Evolutionary conservation across 768 basidiomycete genomes (phyloP).

Genomic region (Podaxis sp.): DNA sequence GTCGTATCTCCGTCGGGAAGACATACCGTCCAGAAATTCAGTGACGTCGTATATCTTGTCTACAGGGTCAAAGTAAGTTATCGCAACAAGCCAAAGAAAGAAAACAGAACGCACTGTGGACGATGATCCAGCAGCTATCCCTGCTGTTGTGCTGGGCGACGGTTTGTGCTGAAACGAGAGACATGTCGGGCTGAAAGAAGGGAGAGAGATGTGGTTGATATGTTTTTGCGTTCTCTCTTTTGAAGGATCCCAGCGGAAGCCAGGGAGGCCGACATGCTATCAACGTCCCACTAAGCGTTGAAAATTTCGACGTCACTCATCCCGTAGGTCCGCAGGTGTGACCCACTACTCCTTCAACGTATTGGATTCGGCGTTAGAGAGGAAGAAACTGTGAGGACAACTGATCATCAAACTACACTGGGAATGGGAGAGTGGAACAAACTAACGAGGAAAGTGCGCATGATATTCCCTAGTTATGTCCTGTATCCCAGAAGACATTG

Average conservation of each 20-base stretch:
- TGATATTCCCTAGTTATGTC: neutral
- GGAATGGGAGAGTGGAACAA: neutral
- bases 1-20: neutral
- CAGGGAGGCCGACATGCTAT: conserved; percentile 9
- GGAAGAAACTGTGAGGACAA: neutral
- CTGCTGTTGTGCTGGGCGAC: conserved; percentile 32
- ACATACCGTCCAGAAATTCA: conserved; percentile 67
- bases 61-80: conserved; percentile 22
- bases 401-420: neutral
- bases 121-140: conserved; percentile 60
- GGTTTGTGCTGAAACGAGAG: conserved; percentile 10
- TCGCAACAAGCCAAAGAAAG: neutral
- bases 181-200: neutral
- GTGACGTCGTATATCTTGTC: conserved; percentile 80
- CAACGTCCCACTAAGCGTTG: neutral
- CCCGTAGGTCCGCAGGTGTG: conserved; percentile 6
- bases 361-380: conserved; percentile 12
- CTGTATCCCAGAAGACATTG: neutral
- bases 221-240: neutral
- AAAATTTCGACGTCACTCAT: neutral
- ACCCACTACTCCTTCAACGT: neutral
- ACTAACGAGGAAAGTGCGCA: neutral
- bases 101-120: conserved; percentile 56
- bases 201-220: neutral
- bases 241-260: conserved; percentile 10